Conservation (phyloP, 352 stramenopile genomes). For the Detonula confervacea region DNA sequence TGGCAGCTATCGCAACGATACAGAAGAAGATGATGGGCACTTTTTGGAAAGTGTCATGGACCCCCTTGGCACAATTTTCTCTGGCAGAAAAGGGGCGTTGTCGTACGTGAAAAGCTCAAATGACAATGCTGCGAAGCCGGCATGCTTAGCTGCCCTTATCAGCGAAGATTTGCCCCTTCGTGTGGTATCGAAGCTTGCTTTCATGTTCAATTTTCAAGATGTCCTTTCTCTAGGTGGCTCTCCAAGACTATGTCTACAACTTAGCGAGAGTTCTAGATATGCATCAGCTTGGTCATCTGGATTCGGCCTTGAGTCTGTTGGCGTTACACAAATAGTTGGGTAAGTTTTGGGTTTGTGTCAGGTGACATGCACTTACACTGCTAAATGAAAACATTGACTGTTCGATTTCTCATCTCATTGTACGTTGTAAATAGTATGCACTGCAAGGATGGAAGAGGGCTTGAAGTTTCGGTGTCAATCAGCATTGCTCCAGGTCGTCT, state of each 20-base stretch:
- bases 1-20: constrained; percentile 72
- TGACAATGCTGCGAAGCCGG: constrained; percentile 35
- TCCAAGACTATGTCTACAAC: constrained; percentile 82
- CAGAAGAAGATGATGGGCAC: constrained; percentile 38
- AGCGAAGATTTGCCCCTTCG: constrained; percentile 82
- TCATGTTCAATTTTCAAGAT: constrained; percentile 91
- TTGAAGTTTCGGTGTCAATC: constrained; percentile 88
- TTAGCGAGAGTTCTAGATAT: constrained; percentile 58
- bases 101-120: constrained; percentile 40
- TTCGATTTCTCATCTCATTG: not conserved
- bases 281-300: constrained; percentile 87
- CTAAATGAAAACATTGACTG: no score
- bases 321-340: constrained; percentile 87
- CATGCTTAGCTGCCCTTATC: constrained; percentile 66
- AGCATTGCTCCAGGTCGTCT: constrained; percentile 87
- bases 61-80: constrained; percentile 73
- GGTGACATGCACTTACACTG: not conserved
- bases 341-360: constrained; percentile 53
- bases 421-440: constrained; percentile 65
- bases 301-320: constrained; percentile 88
- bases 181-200: constrained; percentile 82
- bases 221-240: constrained; percentile 59
- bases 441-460: constrained; percentile 79
- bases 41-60: constrained; percentile 20
- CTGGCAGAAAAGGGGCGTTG: constrained; percentile 77